Conservation (phyloP, 164 flowering plant genomes). For the Piper betle region DNA sequence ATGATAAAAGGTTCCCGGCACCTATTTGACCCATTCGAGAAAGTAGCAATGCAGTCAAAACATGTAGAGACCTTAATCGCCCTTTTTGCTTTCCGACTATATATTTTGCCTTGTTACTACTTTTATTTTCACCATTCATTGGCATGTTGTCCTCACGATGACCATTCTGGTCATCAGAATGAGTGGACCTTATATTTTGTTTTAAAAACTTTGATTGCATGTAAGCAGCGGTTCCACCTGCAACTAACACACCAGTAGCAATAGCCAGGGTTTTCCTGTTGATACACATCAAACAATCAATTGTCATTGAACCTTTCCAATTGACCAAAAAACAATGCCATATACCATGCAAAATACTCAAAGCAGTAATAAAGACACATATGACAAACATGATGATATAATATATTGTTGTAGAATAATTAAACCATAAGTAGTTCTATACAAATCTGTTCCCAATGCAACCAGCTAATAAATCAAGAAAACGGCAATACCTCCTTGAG, state of each 20-base stretch:
- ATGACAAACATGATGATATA: neutral
- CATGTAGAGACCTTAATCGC: slow-evolving; percentile 62
- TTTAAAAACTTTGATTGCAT: slow-evolving; percentile 35
- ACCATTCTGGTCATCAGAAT: slow-evolving; percentile 29
- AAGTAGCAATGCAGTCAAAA: slow-evolving; percentile 63
- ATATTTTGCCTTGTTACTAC: slow-evolving; percentile 20
- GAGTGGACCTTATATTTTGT: slow-evolving; percentile 19
- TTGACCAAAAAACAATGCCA: neutral
- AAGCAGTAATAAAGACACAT: neutral
- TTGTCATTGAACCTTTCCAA: neutral
- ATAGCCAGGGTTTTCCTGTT: slow-evolving; percentile 70
- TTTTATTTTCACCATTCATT: slow-evolving; percentile 13
- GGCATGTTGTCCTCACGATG: slow-evolving; percentile 17
- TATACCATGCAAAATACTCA: neutral
- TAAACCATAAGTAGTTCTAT: neutral
- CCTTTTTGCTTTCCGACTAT: slow-evolving; percentile 38
- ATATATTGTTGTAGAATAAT: neutral
- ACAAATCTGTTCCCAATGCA: neutral
- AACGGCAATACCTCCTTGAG: slow-evolving; percentile 56
- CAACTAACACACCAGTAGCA: slow-evolving; percentile 65
- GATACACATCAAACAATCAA: neutral
- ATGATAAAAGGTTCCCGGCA: slow-evolving; percentile 50
- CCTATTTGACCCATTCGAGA: slow-evolving; percentile 77
- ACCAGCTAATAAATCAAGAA: neutral
- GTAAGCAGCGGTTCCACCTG: slow-evolving; percentile 84